phyloP scores from a whole-genome alignment of 2,329 filamentous ascomycete genomes.

The Aspergillus fructus region DNA sequence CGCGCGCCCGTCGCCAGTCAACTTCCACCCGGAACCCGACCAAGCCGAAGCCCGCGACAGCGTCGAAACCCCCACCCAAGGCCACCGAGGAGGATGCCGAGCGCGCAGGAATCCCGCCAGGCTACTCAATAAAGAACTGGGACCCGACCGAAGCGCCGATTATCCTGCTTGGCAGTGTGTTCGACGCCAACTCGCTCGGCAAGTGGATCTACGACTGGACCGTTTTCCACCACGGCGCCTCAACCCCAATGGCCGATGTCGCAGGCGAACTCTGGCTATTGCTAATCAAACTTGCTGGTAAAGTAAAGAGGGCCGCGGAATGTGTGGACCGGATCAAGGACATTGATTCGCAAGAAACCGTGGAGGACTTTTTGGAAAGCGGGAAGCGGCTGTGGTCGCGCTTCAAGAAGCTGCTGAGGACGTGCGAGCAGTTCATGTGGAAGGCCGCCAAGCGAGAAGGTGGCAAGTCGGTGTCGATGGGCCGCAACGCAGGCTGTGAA shows the following conservation, averaged over 20 bases:
- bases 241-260: constrained; percentile 81
- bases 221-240: constrained; percentile 80
- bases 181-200: constrained; percentile 94
- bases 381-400: constrained; percentile 84
- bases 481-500: constrained; percentile 87
- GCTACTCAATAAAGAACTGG: constrained; percentile 98
- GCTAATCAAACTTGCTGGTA: constrained; percentile 88
- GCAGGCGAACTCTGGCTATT: constrained; percentile 94
- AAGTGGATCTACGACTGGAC: constrained; percentile 99
- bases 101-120: constrained; percentile 71
- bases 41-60: constrained; percentile 39
- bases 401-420: constrained; percentile 81
- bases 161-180: constrained; percentile 89
- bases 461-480: constrained; percentile 70
- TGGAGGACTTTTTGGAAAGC: constrained; percentile 86
- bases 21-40: constrained; percentile 49
- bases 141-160: constrained; percentile 93
- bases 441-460: constrained; percentile 74
- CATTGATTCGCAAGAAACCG: constrained; percentile 71
- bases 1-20: constrained; percentile 55
- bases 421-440: constrained; percentile 94
- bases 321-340: constrained; percentile 69
- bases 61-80: constrained; percentile 43
- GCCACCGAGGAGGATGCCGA: constrained; percentile 67
- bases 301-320: constrained; percentile 88